Conservation (phyloP, 2,329 filamentous ascomycete genomes). For the Tolypocladium pustulatum region DNA sequence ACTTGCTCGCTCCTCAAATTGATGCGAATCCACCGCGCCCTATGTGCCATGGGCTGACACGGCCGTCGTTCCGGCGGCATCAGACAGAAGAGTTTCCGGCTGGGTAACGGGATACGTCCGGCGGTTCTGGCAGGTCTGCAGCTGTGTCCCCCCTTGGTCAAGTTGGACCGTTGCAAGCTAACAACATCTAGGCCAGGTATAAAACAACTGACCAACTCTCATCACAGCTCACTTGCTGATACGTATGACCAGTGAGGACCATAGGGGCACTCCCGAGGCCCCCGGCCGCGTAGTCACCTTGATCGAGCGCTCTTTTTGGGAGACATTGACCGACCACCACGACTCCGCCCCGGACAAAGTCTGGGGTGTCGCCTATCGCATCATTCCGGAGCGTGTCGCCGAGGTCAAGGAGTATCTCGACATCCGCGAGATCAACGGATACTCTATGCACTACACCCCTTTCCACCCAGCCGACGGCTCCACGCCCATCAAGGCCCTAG, state of each 20-base stretch:
- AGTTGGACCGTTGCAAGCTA: neutral
- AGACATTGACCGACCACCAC: constrained; percentile 60
- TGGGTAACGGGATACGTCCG: constrained; percentile 92
- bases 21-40: neutral
- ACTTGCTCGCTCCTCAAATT: constrained; percentile 15
- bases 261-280: constrained; percentile 78
- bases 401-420: constrained; percentile 87
- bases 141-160: constrained; percentile 1
- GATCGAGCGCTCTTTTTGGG: constrained; percentile 77
- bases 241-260: constrained; percentile 61
- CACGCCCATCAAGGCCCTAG: constrained; percentile 45
- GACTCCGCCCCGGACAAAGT: constrained; percentile 53
- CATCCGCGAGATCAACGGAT: constrained; percentile 95
- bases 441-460: constrained; percentile 82
- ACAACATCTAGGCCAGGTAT: constrained; percentile 2
- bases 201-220: neutral
- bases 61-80: neutral
- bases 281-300: constrained; percentile 91
- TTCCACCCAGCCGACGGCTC: constrained; percentile 49
- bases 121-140: constrained; percentile 89
- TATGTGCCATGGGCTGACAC: neutral
- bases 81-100: constrained; percentile 76
- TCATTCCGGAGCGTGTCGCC: constrained; percentile 57
- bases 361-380: constrained; percentile 91
- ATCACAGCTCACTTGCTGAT: neutral